Base-by-base conservation (phyloP, 345 rosid genomes). In the Passiflora organensis region DNA sequence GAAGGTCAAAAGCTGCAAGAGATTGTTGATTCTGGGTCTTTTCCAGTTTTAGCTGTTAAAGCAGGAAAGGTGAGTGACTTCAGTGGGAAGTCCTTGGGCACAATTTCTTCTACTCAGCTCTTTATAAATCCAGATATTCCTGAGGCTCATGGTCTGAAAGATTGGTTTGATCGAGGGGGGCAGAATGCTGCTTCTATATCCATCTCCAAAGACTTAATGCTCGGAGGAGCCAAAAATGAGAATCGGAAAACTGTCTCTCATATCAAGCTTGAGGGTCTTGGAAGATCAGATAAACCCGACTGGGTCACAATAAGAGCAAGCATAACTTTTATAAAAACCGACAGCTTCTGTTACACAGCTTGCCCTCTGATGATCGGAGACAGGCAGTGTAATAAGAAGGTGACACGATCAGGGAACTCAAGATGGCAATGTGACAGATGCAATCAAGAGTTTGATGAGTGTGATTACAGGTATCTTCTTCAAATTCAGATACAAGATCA, bases 401-500 rank as follows among this genome's bases (percentile, higher is more conserved):
- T 79, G 23, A 76, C 75, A 9, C 59, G 64, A 15, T 76, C 91
- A 5, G 82, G 84, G 48, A 72, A 72, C 58, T 58, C 69, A 20
- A 65, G 80, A 71, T 87, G 95, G 97, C 69, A 67, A 19, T 87
- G 97, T 55, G 94, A 87, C 55, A 76, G 97, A 67, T 87, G 97
- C 81, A 85, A 83, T 75, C 86, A 83, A 72, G 95, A 91, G 46
- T 74, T 78, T 34, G 95, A 80, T 50, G 91, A 83, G 68, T 91
- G 97, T 20, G 97, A 91, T 54, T 87, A 85, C 62, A 70, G 91
- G 48, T 91, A 82, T 70, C 91, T 91, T 60, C 91, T 91, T 44
- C 96, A 85, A 74, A 82, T 71, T 48, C 97, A 91, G 80, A 78
- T 87, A 71, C 95, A 91, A 74, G 95, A 90, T 69, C 89, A 85